Base-by-base conservation (phyloP, 2,329 filamentous ascomycete species). In the Orbilia brochopaga region DNA sequence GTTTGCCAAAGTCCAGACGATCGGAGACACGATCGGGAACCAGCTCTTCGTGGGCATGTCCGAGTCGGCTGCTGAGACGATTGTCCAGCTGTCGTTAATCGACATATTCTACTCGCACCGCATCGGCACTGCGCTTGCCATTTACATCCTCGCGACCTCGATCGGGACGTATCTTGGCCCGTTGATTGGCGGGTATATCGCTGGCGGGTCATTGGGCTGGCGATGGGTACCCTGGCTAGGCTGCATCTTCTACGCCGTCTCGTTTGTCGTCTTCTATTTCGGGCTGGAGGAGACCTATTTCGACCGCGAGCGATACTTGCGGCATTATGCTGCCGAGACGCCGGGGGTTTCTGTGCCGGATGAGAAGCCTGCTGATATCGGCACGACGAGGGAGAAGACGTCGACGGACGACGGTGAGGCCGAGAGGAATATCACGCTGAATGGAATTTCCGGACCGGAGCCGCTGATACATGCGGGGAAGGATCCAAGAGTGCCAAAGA, bases 51-150 rank as follows among this genome's bases (percentile, higher is more conserved):
- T 86, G 1, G 84, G 84, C 15, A 83, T 83, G 1, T 85, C 84
- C 2, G 84, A 86, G 77, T 81, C 83, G 7, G 83, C 83, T 46
- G 84, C 83, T 1, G 84, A 86, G 76, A 84, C 84, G 0, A 81
- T 83, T 30, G 84, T 84, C 5, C 84, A 86, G 75, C 77, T 85
- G n/a, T 85, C 83, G 1, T 78, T 86, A 27, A 83, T 84, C 6
- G 84, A 86, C 74, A 80, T 86, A 30, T 86, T 84, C 79, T 86
- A 83, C 72, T 83, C 85, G 77, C 84, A 86, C 74, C 83, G 84
- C 69, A 81, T 83, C 48, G 84, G 84, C 44, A 80, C 81, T 0
- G 83, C 84, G 0, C 79, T 86, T 4, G 84, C 84, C 64, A 75
- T 85, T 24, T 86, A 86, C 74, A 83, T 85, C 24, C 78, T 85